A percentile compares a stretch with the other conserved stretches of the same genome.
phyloP scores from a whole-genome alignment of 177 flowering plant genomes.

The Vitis hybrid region DNA sequence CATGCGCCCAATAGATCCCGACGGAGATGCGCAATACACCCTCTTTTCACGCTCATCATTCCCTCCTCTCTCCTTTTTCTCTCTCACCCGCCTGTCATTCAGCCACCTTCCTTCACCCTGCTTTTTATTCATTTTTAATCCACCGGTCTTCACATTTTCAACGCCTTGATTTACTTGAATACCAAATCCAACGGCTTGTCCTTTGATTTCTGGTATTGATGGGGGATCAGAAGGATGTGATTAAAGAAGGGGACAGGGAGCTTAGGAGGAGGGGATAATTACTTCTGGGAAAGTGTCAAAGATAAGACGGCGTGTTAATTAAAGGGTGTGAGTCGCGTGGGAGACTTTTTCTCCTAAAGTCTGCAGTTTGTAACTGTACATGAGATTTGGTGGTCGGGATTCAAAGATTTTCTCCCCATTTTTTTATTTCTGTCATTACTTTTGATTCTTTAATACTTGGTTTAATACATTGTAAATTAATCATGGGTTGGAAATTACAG shows the following conservation, averaged over 20 bases:
- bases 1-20: conserved; percentile 25
- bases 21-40: conserved; percentile 16
- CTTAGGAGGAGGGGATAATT: background rate
- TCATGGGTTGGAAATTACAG: background rate
- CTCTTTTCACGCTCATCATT: conserved; percentile 23
- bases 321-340: conserved; percentile 28
- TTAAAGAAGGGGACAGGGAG: background rate
- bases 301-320: conserved; percentile 21
- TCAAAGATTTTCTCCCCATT: conserved; percentile 17
- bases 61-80: background rate
- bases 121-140: background rate
- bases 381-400: conserved; percentile 32
- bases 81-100: conserved; percentile 1
- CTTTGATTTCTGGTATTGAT: no score
- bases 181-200: background rate
- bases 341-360: conserved; percentile 21
- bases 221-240: background rate
- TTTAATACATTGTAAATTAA: no score
- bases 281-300: background rate
- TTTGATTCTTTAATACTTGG: background rate
- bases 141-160: background rate
- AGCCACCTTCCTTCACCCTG: background rate
- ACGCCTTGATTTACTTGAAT: background rate
- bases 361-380: conserved; percentile 24
- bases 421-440: background rate